Evolutionary conservation across 192 early-diverging fungal species (phyloP), one percentile per base, ranked within the genome.

Genomic region (Coemansia sp.): DNA sequence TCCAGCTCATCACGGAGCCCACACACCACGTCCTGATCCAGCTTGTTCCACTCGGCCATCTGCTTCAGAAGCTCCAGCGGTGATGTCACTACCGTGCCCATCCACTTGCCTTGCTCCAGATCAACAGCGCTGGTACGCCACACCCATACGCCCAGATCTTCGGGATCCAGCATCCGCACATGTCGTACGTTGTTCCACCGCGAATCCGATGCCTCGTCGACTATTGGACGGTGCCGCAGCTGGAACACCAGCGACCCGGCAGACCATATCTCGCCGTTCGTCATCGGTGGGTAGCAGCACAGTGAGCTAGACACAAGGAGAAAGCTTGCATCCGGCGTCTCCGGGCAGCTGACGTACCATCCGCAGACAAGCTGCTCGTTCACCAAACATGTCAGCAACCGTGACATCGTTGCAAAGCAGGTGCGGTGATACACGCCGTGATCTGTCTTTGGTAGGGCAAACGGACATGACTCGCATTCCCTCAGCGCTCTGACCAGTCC

Each of bases 361-460:
- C 82, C 85, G 34, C 66, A 34, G 9, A 82, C 82, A 9, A 89
- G 72, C 15, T 53, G 39, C 66, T 89, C 88, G 46, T 82, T 86
- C 33, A 84, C 81, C 6, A 87, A 63, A 43, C 87, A 88, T 7
- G 81, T 56, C n/a, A 88, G 64, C 5, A 88, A 67, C 21, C 88
- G 81, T 15, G 87, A 86, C 12, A 70, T 66, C 4, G 84, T 84
- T 59, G 87, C 85, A 66, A 85, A 82, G 40, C 70, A 63, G 8
- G 81, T 69, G 26, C 75, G 77, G 37, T 58, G 37, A 60, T 53
- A 35, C 49, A 61, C 63, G 2, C 72, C 71, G 8, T 64, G 63
- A 5, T 59, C 55, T 9, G 71, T 68, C 18, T 33, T 70, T n/a
- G 71, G 65, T 2, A 68, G 26, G 20, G 26, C 34, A 52, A 63